phyloP scores from a whole-genome alignment of 345 rosid genomes.

The Syzygium jambos region DNA sequence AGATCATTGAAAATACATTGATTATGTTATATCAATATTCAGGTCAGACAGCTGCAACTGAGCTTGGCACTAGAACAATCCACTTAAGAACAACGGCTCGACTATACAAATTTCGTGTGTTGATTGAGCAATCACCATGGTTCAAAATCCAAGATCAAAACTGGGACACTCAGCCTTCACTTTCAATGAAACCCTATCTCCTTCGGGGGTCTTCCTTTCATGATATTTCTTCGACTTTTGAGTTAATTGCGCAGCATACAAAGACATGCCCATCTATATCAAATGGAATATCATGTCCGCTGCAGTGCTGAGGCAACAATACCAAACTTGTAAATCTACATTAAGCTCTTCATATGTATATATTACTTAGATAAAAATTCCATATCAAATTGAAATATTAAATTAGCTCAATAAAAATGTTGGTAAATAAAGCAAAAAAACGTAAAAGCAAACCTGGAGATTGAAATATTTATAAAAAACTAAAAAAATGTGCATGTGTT shows the following conservation, averaged over 20 bases:
- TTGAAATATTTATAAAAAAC: too few species aligned
- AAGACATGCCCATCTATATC: constrained; percentile 40
- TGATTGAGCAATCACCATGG: not conserved
- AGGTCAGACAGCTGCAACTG: not conserved
- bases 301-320: not conserved
- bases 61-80: not conserved
- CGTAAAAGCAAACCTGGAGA: too few species aligned
- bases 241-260: constrained; percentile 45
- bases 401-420: too few species aligned
- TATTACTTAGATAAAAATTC: too few species aligned
- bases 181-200: not conserved
- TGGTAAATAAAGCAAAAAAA: too few species aligned
- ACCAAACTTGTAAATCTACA: not conserved
- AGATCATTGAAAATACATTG: not conserved
- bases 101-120: not conserved
- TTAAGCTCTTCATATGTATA: too few species aligned
- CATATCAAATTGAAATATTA: too few species aligned
- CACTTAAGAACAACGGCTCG: not conserved
- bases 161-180: constrained; percentile 17
- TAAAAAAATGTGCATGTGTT: too few species aligned
- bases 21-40: not conserved
- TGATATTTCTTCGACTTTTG: constrained; percentile 53
- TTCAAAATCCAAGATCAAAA: constrained; percentile 52
- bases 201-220: not conserved
- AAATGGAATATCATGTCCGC: not conserved